Percentiles rank a stretch among this genome's conserved stretches.
phyloP scores from a whole-genome alignment of 2,329 filamentous ascomycete species.

The Colletotrichum gigasporum region DNA sequence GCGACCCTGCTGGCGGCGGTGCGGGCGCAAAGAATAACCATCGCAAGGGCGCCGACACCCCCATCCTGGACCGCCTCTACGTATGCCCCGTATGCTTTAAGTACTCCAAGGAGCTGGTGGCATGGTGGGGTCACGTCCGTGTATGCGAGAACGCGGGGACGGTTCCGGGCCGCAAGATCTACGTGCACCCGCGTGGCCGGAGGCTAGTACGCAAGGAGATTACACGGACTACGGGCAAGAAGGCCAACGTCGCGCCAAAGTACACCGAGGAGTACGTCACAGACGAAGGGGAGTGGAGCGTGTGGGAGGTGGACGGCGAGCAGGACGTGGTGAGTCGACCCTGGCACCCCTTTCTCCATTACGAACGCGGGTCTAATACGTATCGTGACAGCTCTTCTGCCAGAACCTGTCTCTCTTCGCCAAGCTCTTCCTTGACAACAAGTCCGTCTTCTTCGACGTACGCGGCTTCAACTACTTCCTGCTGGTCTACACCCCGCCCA shows the following conservation, averaged over 20 bases:
- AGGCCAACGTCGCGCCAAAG: constrained; percentile 43
- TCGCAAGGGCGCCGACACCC: constrained; percentile 41
- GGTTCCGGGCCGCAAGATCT: constrained; percentile 77
- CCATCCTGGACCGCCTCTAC: constrained; percentile 75
- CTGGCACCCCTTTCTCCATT: neutral
- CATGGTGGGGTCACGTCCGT: constrained; percentile 67
- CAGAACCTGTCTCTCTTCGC: constrained; percentile 96
- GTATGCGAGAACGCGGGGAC: constrained; percentile 61
- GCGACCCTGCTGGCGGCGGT: constrained; percentile 18
- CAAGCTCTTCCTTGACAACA: constrained; percentile 97
- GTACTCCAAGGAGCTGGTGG: constrained; percentile 75
- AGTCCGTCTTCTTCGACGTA: constrained; percentile 98
- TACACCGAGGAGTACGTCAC: constrained; percentile 55
- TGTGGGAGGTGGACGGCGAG: constrained; percentile 94
- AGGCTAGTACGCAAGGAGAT: constrained; percentile 49
- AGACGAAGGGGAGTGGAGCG: constrained; percentile 79
- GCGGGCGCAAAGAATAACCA: constrained; percentile 44
- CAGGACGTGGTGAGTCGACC: constrained; percentile 71
- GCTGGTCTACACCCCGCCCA: constrained; percentile 77
- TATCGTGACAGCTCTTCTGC: constrained; percentile 74
- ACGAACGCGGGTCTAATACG: constrained; percentile 28
- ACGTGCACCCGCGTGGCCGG: constrained; percentile 65
- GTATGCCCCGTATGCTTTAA: constrained; percentile 96
- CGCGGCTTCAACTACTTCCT: constrained; percentile 94
- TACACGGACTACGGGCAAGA: constrained; percentile 45